Evolutionary conservation across 2,329 filamentous ascomycete species (phyloP).

Genomic region (Trichoderma oligosporum): DNA sequence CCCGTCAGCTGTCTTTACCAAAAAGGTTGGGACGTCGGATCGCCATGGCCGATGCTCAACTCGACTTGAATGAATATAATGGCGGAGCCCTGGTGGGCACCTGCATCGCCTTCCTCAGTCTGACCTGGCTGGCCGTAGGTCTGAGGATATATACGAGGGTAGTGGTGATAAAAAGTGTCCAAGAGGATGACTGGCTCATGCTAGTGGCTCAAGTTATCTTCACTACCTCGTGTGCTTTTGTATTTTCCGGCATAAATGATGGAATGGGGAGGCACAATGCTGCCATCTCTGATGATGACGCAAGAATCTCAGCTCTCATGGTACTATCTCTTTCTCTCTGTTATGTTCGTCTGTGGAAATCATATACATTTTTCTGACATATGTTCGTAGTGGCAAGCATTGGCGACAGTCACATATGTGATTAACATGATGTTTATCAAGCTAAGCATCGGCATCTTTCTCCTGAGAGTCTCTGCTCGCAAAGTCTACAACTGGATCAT

Average conservation of each 20-base stretch:
- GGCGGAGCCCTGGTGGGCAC: conserved; percentile 37
- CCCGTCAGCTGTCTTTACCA: conserved; percentile 3
- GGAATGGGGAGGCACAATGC: conserved; percentile 48
- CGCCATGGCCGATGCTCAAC: conserved; percentile 32
- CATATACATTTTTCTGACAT: background rate
- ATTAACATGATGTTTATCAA: conserved; percentile 56
- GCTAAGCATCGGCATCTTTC: conserved; percentile 51
- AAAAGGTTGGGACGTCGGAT: conserved; percentile 14
- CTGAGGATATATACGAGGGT: conserved; percentile 44
- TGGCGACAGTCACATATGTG: conserved; percentile 49
- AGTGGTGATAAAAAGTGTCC: conserved; percentile 43
- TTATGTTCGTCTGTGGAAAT: background rate
- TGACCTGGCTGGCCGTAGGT: conserved; percentile 42
- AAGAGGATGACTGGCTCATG: conserved; percentile 54
- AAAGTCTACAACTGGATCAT: conserved; percentile 48
- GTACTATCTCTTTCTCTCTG: conserved; percentile 29
- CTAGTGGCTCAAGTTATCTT: conserved; percentile 48
- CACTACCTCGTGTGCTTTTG: conserved; percentile 45
- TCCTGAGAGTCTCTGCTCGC: conserved; percentile 45
- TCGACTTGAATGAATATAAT: conserved; percentile 39
- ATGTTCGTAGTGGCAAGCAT: conserved; percentile 44
- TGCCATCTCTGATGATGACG: conserved; percentile 38
- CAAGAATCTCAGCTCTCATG: conserved; percentile 45
- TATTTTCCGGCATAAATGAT: conserved; percentile 39
- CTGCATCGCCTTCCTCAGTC: conserved; percentile 35